Percentiles rank a stretch among this genome's conserved stretches.
These are phyloP conservation scores for Kingdonia uniflora DNA, from an alignment of 164 flowering plant species.

Conservation along the genomic window DNA sequence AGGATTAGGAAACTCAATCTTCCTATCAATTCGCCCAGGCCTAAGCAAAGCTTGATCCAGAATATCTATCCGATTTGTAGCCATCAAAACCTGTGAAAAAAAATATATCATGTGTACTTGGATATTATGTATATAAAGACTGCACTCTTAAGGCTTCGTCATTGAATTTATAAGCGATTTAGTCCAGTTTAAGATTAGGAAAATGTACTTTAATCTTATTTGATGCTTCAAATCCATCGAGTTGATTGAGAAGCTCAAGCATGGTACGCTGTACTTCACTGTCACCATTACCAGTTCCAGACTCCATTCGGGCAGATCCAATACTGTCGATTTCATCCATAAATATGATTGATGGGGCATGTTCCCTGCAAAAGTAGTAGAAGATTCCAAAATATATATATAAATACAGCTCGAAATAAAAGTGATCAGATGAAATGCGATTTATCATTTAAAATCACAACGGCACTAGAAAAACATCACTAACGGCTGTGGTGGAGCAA, in stretches of 20 bases:
- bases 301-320: conserved; percentile 98
- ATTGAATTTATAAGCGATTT: no score
- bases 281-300: conserved; percentile 93
- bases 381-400: no score
- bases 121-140: no score
- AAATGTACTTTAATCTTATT: conserved; percentile 69
- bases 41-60: conserved; percentile 97
- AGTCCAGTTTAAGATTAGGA: no score
- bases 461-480: no score
- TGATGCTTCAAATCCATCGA: conserved; percentile 99
- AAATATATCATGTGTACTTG: background rate
- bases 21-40: conserved; percentile 95
- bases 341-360: conserved; percentile 96
- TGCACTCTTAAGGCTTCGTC: no score
- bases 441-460: no score
- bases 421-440: no score
- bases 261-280: conserved; percentile 98
- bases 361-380: conserved; percentile 50
- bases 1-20: conserved; percentile 96
- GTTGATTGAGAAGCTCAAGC: conserved; percentile 97
- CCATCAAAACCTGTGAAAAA: conserved; percentile 78
- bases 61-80: conserved; percentile 93
- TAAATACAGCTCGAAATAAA: no score
- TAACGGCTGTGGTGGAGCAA: no score
- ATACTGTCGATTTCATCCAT: conserved; percentile 99